A percentile compares a stretch with the other conserved stretches of the same genome.
Evolutionary conservation across 805 yeast species (phyloP).

Genomic region (Lachancea sp.): DNA sequence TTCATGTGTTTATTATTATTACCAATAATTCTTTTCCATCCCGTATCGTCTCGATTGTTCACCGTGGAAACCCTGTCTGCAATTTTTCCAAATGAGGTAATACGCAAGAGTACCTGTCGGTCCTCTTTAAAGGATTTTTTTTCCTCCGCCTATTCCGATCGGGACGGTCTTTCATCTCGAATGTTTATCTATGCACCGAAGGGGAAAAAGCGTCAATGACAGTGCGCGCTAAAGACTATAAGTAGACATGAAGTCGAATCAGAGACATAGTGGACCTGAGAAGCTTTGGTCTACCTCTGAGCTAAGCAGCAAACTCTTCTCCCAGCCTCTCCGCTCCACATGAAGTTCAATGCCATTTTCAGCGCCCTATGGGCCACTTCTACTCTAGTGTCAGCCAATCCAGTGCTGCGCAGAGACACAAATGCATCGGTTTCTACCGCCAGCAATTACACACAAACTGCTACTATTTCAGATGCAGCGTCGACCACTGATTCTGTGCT

Average conservation of each 20-base stretch:
- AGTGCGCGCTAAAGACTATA: neutral
- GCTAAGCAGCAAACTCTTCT: neutral
- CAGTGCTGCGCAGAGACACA: constrained; percentile 3
- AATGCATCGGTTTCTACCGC: constrained; percentile 2
- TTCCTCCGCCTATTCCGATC: too few relatives aligned
- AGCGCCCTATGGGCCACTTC: constrained; percentile 3
- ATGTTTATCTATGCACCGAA: constrained; percentile 2
- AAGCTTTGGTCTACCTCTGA: too few relatives aligned
- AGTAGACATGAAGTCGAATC: neutral
- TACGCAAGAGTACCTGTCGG: too few relatives aligned
- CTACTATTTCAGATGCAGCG: constrained; percentile 7
- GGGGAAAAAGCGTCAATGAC: neutral
- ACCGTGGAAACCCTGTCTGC: too few relatives aligned
- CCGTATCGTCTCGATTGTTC: too few relatives aligned
- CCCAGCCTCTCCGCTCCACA: neutral
- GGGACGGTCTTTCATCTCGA: too few relatives aligned
- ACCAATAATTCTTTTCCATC: too few relatives aligned
- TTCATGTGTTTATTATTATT: too few relatives aligned
- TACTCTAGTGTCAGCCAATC: constrained; percentile 6
- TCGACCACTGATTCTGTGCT: constrained; percentile 6
- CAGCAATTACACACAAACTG: constrained; percentile 9
- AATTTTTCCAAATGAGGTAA: too few relatives aligned
- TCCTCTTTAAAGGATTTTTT: too few relatives aligned
- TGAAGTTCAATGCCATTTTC: constrained; percentile 4
- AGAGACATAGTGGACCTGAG: too few relatives aligned